These are phyloP conservation scores for Agmasoma carcini DNA, from an alignment of 371 early-diverging fungal genomes.

Conservation along the genomic window DNA sequence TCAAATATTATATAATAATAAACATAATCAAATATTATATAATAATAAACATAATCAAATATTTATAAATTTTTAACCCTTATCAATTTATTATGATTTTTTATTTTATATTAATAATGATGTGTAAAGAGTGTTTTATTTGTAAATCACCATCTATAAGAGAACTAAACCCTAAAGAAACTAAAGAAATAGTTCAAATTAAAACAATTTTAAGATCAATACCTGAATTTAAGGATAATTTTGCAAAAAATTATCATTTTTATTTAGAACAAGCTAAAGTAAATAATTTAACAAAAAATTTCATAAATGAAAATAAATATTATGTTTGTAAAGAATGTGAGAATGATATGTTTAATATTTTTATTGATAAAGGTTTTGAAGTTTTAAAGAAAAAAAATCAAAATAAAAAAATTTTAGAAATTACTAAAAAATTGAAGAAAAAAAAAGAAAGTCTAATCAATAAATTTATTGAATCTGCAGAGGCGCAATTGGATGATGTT, in stretches of 20 bases:
- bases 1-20: no score
- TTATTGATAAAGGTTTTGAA: neutral
- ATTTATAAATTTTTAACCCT: no score
- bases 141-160: no score
- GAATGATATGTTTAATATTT: neutral
- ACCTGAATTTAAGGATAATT: constrained; percentile 4
- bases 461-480: neutral
- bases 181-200: no score
- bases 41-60: no score
- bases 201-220: neutral
- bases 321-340: neutral
- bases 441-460: neutral
- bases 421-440: neutral
- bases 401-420: constrained; percentile 2
- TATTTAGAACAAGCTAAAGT: constrained; percentile 15
- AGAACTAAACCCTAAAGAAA: no score
- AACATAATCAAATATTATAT: no score
- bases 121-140: no score
- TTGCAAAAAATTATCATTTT: constrained; percentile 39
- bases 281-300: no score
- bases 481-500: neutral
- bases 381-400: neutral
- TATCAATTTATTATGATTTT: no score
- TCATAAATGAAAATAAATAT: no score
- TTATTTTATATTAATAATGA: no score